Evolutionary conservation across 495 filamentous ascomycete species (phyloP).

Genomic region (Usnea hakonensis): DNA sequence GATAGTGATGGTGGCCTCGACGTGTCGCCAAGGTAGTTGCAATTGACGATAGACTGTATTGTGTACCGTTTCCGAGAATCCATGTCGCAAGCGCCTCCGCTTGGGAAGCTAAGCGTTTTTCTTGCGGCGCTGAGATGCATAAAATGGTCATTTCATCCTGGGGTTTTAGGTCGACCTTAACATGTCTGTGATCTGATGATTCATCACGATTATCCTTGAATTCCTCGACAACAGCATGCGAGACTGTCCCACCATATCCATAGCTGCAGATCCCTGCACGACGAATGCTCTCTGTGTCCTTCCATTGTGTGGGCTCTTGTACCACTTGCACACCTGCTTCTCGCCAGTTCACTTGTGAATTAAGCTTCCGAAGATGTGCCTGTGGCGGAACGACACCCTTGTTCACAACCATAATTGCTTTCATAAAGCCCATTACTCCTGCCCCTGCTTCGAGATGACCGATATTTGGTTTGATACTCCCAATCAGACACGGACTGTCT

Average conservation of each 20-base stretch:
- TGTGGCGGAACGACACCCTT: conserved; percentile 31
- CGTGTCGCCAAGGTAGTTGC: conserved; percentile 21
- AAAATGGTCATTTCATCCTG: conserved; percentile 16
- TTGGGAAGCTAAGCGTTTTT: conserved; percentile 29
- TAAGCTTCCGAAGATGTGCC: conserved; percentile 29
- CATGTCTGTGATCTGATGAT: not conserved
- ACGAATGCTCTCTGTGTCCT: conserved; percentile 8
- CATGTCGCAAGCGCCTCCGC: not conserved
- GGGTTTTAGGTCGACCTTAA: not conserved
- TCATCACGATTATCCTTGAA: not conserved
- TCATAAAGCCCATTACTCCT: conserved; percentile 36
- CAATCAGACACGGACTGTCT: conserved; percentile 24
- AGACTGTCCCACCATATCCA: conserved; percentile 39
- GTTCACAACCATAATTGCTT: conserved; percentile 30
- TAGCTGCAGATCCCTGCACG: conserved; percentile 37
- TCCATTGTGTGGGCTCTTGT: conserved; percentile 20
- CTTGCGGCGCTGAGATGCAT: conserved; percentile 30
- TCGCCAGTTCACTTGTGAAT: conserved; percentile 34
- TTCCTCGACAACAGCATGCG: conserved; percentile 36
- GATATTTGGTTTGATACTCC: conserved; percentile 38
- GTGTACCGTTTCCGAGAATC: not conserved
- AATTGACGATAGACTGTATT: not conserved
- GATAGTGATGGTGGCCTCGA: conserved; percentile 29
- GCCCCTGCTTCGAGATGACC: conserved; percentile 42
- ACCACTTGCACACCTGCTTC: conserved; percentile 28